Evolutionary conservation across 1,139 yeast species (phyloP), one percentile per base, ranked within the genome.

Genomic region (Blastobotrys indianensis): DNA sequence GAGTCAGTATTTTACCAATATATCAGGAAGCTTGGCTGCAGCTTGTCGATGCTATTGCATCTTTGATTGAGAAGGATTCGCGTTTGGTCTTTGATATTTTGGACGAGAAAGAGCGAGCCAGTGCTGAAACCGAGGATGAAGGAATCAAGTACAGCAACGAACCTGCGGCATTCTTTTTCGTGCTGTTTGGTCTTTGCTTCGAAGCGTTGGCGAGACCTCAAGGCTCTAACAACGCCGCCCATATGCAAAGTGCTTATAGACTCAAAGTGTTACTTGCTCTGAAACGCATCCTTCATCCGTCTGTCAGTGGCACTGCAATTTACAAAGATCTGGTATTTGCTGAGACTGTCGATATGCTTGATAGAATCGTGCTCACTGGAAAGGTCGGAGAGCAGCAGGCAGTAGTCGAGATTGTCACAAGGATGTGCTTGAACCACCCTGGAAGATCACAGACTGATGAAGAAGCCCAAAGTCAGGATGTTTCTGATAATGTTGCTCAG

Each of bases 181-280:
- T 88, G 25, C 64, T 90, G 41, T 85, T 85, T 66, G 86, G 95
- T 34, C 85, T 86, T 54, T 86, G 96, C 61, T 74, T 87, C 46
- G 95, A 86, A 57, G 77, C 85, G 0, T 70, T 87, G 51, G 75
- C 82, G 13, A 75, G 73, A 56, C 51, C 66, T 34, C 53, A 52
- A 41, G 3, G 35, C 2, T 17, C 35, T 2, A 32, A 32, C 10
- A 41, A 42, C 6, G 12, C 41, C n/a, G 45, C 25, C 4, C 25
- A 20, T 7, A 20, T 20, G 25, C 25, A 20, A 20, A 41, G 46
- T 31, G 39, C 63, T 54, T 55, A 67, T 45, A 57, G 69, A 51
- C 56, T 68, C 11, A 74, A 73, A 42, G 74, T 80, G 2, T 65
- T 85, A 44, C 59, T 61, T 0, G 80, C 85, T 0, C 62, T 87